Conservation (phyloP, 2,329 filamentous ascomycete genomes). For the Camillea tinctor region DNA sequence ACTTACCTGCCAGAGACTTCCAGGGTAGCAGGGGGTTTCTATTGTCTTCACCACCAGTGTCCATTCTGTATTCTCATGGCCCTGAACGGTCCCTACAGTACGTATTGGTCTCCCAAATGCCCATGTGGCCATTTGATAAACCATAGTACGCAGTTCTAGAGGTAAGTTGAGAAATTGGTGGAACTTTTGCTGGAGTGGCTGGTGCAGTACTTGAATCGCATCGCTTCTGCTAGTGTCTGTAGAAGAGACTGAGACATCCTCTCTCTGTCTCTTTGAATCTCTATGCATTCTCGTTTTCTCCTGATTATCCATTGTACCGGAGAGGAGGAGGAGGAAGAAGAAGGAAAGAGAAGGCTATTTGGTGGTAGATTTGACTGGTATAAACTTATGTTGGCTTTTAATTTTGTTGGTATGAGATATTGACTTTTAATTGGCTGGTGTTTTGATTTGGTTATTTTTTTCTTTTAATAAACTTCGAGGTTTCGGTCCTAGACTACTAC, state of each 20-base stretch:
- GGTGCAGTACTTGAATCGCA: too few relatives aligned
- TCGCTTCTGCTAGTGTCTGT: background rate
- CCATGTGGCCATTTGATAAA: background rate
- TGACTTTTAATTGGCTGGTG: too few relatives aligned
- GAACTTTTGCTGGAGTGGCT: background rate
- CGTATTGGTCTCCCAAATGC: background rate
- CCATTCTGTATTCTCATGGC: background rate
- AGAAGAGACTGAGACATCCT: background rate
- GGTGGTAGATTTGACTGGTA: too few relatives aligned
- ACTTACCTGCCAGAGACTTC: background rate
- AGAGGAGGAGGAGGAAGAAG: too few relatives aligned
- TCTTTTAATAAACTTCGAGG: too few relatives aligned
- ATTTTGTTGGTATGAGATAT: too few relatives aligned
- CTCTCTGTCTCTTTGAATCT: background rate
- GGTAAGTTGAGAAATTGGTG: background rate
- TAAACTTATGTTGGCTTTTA: too few relatives aligned
- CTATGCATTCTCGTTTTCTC: background rate
- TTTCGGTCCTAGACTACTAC: too few relatives aligned
- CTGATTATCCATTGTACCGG: background rate
- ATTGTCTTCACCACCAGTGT: conserved; percentile 25
- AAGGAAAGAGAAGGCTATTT: too few relatives aligned
- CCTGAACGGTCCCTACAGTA: background rate
- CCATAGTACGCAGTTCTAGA: background rate
- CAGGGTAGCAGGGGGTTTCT: conserved; percentile 33
- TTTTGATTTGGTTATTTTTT: too few relatives aligned